Base-by-base conservation (phyloP, 2,329 filamentous ascomycete genomes). In the Nigrospora sphaerica region DNA sequence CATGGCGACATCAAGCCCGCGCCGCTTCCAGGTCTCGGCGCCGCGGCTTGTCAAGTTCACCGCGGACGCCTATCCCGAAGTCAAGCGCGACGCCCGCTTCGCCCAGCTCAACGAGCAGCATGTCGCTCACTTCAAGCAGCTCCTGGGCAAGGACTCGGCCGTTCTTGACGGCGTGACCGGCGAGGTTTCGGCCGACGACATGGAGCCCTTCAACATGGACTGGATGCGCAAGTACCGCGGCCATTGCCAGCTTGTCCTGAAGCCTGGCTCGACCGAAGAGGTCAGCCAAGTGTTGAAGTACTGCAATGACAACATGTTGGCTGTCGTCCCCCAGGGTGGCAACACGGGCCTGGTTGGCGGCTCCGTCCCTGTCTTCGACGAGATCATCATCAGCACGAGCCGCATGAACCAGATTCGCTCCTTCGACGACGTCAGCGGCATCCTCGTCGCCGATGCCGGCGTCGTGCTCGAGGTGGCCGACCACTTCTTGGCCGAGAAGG, bases 191-290 rank as follows among this genome's bases (percentile, higher is more conserved):
- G 71, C 75, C 3, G 86, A 88, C 57, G 93, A 97, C 62, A 77
- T 97, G 54, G 88, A 93, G 63, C 80, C 87, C 9, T 98, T 90
- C 77, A 98, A 98, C 68, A 82, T 84, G 62, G 93, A 98, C 70
- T 98, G 95, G 93, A 96, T 98, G 91, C 85, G 88, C 68, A 98
- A 98, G 71, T 98, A 95, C 72, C 84, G 88, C 50, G 95, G 93
- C 31, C 90, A 96, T 67, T 83, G 88, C 50, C 82, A 84, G 60
- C 73, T 98, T 23, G 90, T 97, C 5, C 71, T 98, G 52, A 95
- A 90, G 69, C 93, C 93, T 12, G 80, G 77, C 44, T 86, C 81
- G 14, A 92, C 88, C 1, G 83, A 92, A 58, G 85, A 98, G 67
- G 88, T 97, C 57, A 95, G 89, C 78, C 79, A 86, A 69, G 84